A percentile compares a stretch with the other conserved stretches of the same genome.
Conservation (phyloP, 805 yeast genomes). For the Saccharomycopsis amapae region DNA sequence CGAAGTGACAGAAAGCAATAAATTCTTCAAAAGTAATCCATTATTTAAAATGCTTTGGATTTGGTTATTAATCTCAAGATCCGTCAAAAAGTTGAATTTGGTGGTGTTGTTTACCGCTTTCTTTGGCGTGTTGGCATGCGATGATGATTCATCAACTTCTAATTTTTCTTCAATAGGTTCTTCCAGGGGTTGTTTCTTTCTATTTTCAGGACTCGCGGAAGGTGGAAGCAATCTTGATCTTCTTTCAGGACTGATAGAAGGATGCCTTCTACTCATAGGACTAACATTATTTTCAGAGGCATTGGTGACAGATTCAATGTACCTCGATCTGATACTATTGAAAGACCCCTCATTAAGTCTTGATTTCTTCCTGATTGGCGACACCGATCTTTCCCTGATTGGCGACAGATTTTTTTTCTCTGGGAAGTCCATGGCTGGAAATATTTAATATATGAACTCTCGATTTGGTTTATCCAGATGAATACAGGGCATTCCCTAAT, state of each 20-base stretch:
- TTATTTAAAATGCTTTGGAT: conserved; percentile 16
- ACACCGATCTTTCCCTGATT: not conserved
- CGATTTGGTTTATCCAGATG: too few species aligned
- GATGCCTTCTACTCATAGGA: not conserved
- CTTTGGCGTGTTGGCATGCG: too few species aligned
- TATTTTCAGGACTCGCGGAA: not conserved
- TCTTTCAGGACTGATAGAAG: not conserved
- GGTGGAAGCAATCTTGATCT: not conserved
- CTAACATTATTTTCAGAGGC: not conserved
- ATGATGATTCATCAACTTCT: too few species aligned
- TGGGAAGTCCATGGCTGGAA: too few species aligned
- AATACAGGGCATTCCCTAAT: too few species aligned
- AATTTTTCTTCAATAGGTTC: too few species aligned
- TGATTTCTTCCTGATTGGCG: not conserved
- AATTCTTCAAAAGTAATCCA: conserved; percentile 16
- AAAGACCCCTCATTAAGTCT: not conserved
- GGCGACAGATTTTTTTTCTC: too few species aligned
- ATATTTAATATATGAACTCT: too few species aligned
- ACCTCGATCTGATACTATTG: not conserved
- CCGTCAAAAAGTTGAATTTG: conserved; percentile 14
- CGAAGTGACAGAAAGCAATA: conserved; percentile 12
- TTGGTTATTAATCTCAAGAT: conserved; percentile 13
- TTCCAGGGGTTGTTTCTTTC: too few species aligned
- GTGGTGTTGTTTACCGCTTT: not conserved
- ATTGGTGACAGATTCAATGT: not conserved